These are phyloP conservation scores for Dactylellina parvicollis DNA, from an alignment of 2,329 filamentous ascomycete genomes.

Conservation along the genomic window DNA sequence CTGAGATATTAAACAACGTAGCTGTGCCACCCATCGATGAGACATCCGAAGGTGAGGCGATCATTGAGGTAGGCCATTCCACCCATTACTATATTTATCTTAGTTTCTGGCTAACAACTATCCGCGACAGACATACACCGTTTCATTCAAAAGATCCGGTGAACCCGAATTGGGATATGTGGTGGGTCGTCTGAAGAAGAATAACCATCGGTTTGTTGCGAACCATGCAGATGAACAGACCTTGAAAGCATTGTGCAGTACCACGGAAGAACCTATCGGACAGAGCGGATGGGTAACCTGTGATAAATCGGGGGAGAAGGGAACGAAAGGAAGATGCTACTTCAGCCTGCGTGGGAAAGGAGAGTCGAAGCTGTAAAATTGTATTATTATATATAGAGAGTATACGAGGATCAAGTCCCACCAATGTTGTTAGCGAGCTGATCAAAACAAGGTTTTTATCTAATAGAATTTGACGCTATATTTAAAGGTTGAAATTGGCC, in stretches of 20 bases:
- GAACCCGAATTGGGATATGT: constrained; percentile 65
- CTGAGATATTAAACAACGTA: constrained; percentile 62
- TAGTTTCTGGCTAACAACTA: constrained; percentile 25
- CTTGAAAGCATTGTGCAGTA: constrained; percentile 63
- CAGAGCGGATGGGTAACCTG: constrained; percentile 64
- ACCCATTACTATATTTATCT: not conserved
- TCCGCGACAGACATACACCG: constrained; percentile 68
- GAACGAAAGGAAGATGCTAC: constrained; percentile 58
- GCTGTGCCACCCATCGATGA: constrained; percentile 62
- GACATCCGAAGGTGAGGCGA: constrained; percentile 65
- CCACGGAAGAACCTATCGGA: constrained; percentile 65
- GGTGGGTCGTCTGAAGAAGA: constrained; percentile 66
- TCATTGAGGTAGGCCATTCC: constrained; percentile 65
- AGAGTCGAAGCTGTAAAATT: constrained; percentile 18
- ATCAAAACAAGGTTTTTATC: too few relatives aligned
- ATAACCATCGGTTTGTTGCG: constrained; percentile 67
- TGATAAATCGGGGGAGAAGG: constrained; percentile 57
- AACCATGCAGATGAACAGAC: constrained; percentile 68
- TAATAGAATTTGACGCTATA: too few relatives aligned
- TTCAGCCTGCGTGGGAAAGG: constrained; percentile 24
- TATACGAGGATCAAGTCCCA: too few relatives aligned
- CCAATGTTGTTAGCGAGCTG: too few relatives aligned
- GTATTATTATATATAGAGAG: too few relatives aligned
- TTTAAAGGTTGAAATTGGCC: too few relatives aligned
- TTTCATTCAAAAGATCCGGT: constrained; percentile 68